Evolutionary conservation across 2,329 filamentous ascomycete species (phyloP), one percentile per base, ranked within the genome.

Genomic region (Neopestalotiopsis clavispora): DNA sequence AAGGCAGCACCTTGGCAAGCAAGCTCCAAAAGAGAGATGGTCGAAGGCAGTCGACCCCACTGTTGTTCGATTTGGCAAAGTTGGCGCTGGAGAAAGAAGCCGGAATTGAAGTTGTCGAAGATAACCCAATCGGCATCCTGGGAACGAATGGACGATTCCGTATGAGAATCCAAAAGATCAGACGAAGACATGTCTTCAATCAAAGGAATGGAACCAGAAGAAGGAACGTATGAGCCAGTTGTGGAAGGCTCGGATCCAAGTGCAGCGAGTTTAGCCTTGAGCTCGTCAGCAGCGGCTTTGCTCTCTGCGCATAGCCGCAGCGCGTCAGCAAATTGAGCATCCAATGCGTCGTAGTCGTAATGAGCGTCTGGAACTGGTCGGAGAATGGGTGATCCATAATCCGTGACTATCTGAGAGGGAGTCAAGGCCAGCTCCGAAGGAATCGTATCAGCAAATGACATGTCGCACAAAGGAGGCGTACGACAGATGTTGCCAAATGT

Each of bases 401-500:
- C 42, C 42, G 42, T 45, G 42, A 45, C 42, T 45, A 45, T 45
- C 14, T 45, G 42, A 45, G 42, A 45, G 42, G 42, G 42, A 17
- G 42, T 45, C 42, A 45, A 45, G 13, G 42, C 42, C 42, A 45
- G 20, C 20, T 30, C 56, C 13, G 56, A 58, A 23, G 56, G 20
- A 23, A 30, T 23, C 1, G 56, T 58, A 30, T 58, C 56, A 58
- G 28, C 56, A 20, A 58, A 58, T 58, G 56, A 58, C n/a, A 58
- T 58, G 56, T 58, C 56, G 28, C 56, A 64, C 61, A 64, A 42
- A 64, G 38, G 61, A 45, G 61, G 61, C 20, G 61, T 64, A 42
- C 38, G 32, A 32, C 61, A 64, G 61, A 64, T 38, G 42, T 64
- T 30, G 61, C 61, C 61, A 64, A 64, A 64, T 23, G 61, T 64